Percentiles rank a stretch among this genome's conserved stretches.
phyloP scores from a whole-genome alignment of 1,139 yeast species.

The Taphrina communis region DNA sequence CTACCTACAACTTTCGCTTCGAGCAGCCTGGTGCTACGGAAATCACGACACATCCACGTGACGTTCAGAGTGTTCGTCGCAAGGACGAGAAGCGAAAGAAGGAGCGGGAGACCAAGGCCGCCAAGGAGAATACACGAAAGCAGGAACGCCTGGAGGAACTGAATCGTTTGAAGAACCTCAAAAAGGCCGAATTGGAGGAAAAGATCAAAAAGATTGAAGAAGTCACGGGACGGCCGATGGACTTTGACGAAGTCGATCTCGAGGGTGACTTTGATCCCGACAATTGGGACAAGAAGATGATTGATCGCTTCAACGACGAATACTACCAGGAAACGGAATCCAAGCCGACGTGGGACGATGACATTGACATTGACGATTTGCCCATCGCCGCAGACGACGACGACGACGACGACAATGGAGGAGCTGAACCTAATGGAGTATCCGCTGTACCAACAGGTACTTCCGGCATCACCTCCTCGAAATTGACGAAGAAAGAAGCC shows the following conservation, averaged over 20 bases:
- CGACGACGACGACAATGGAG: conserved; percentile 41
- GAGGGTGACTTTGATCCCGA: conserved; percentile 89
- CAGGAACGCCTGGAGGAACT: conserved; percentile 65
- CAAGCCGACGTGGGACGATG: conserved; percentile 64
- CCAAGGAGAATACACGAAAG: conserved; percentile 60
- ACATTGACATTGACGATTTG: conserved; percentile 51
- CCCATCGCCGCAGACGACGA: conserved; percentile 49
- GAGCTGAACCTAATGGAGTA: conserved; percentile 43
- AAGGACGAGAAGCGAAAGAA: conserved; percentile 76
- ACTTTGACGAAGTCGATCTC: conserved; percentile 71
- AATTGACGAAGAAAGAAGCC: conserved; percentile 66
- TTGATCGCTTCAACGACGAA: conserved; percentile 81
- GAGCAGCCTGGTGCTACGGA: conserved; percentile 86
- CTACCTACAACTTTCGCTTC: conserved; percentile 90
- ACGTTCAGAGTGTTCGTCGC: conserved; percentile 80
- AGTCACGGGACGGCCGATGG: conserved; percentile 65
- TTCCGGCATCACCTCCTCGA: conserved; percentile 59
- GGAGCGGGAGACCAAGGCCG: conserved; percentile 75
- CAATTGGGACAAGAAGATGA: conserved; percentile 90
- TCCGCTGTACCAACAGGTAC: conserved; percentile 13
- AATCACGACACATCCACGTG: conserved; percentile 95
- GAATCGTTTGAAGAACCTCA: conserved; percentile 73
- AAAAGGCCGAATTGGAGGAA: conserved; percentile 77
- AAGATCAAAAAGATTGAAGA: conserved; percentile 76
- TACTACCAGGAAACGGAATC: conserved; percentile 65